A percentile compares a stretch with the other conserved stretches of the same genome.
phyloP scores from a whole-genome alignment of 1,139 yeast genomes.

The Scheffersomyces stambukii region DNA sequence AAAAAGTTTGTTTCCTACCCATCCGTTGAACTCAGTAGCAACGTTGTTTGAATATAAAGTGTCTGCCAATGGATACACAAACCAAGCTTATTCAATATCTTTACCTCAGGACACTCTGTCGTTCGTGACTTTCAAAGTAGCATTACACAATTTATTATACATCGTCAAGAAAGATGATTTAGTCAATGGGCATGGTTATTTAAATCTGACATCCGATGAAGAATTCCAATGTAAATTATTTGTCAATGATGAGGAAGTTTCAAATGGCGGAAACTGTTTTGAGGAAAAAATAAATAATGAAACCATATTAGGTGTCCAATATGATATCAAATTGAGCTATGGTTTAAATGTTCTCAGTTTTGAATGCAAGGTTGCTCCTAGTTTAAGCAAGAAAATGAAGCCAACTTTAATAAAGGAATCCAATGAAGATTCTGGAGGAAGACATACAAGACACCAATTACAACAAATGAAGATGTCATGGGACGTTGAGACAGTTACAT shows the following conservation, averaged over 20 bases:
- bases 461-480: conserved; percentile 46
- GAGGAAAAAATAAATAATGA: conserved; percentile 23
- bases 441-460: conserved; percentile 46
- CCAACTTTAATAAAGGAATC: conserved; percentile 17
- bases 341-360: conserved; percentile 47
- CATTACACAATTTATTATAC: conserved; percentile 39
- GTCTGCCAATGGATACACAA: conserved; percentile 40
- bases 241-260: conserved; percentile 49
- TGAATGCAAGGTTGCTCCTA: conserved; percentile 44
- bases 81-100: conserved; percentile 38
- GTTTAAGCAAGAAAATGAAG: conserved; percentile 30
- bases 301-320: conserved; percentile 31
- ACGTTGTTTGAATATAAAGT: conserved; percentile 45
- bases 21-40: conserved; percentile 18
- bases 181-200: conserved; percentile 27
- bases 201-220: conserved; percentile 25
- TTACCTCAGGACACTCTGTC: conserved; percentile 45
- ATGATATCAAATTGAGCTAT: conserved; percentile 45
- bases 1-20: conserved; percentile 32
- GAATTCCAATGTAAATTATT: conserved; percentile 42
- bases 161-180: conserved; percentile 32
- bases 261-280: conserved; percentile 32
- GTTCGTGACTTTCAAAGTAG: conserved; percentile 39
- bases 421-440: conserved; percentile 31
- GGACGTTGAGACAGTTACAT: conserved; percentile 43